These are phyloP conservation scores for Suillus variegatus DNA, from an alignment of 768 basidiomycete species.

Conservation along the genomic window DNA sequence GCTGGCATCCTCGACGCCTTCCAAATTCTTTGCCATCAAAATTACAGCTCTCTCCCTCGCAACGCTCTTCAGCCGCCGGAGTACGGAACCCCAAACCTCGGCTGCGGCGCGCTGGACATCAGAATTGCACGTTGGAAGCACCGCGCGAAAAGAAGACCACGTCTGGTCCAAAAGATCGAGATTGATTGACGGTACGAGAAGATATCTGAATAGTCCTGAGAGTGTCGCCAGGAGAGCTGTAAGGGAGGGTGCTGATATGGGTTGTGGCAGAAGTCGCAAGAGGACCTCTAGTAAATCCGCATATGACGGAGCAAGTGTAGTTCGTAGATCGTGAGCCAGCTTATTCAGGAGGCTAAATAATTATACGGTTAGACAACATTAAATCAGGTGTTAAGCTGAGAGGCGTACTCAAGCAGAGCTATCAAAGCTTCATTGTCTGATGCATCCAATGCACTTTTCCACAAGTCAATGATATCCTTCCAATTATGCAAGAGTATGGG, in stretches of 20 bases:
- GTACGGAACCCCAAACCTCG: slow-evolving; percentile 83
- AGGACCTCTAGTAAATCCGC: slow-evolving; percentile 54
- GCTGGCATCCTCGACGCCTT: slow-evolving; percentile 58
- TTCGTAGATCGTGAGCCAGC: slow-evolving; percentile 78
- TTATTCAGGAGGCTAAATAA: slow-evolving; percentile 70
- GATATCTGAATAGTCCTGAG: slow-evolving; percentile 68
- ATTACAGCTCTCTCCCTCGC: slow-evolving; percentile 56
- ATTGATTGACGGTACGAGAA: slow-evolving; percentile 65
- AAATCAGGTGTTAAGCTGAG: background rate
- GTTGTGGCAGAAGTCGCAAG: slow-evolving; percentile 54
- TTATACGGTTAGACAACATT: slow-evolving; percentile 12
- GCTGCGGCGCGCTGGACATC: slow-evolving; percentile 79
- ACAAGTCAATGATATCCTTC: slow-evolving; percentile 63
- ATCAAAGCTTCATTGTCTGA: slow-evolving; percentile 74
- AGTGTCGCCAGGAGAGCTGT: slow-evolving; percentile 69
- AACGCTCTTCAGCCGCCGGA: slow-evolving; percentile 69
- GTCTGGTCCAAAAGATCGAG: slow-evolving; percentile 55
- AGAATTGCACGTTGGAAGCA: slow-evolving; percentile 59
- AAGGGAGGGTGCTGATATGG: slow-evolving; percentile 61
- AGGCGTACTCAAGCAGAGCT: slow-evolving; percentile 73
- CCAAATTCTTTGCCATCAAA: slow-evolving; percentile 53
- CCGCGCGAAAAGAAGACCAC: slow-evolving; percentile 54
- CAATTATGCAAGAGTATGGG: slow-evolving; percentile 82
- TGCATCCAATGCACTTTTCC: slow-evolving; percentile 56
- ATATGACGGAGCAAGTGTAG: slow-evolving; percentile 68